Evolutionary conservation across 2,329 filamentous ascomycete genomes (phyloP).

Genomic region (Calonectria fujianensis): DNA sequence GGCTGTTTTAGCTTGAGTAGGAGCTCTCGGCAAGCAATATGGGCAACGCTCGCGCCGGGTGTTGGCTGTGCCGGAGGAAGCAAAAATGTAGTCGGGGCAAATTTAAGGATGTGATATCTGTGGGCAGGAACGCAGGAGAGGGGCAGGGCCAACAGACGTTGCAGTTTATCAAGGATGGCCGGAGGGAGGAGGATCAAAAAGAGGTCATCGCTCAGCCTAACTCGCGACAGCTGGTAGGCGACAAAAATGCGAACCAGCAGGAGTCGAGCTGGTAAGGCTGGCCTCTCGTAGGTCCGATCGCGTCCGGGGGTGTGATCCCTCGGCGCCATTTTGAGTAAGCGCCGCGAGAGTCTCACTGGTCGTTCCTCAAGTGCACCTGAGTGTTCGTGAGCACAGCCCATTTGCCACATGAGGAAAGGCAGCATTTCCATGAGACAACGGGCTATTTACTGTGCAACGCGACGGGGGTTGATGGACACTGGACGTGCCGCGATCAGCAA

Average conservation of each 20-base stretch:
- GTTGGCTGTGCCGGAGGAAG: background rate
- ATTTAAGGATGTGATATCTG: constrained; percentile 10
- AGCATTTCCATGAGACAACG: background rate
- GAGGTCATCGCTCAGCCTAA: constrained; percentile 3
- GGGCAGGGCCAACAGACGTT: background rate
- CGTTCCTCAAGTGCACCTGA: too few relatives aligned
- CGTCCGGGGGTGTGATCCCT: constrained; percentile 7
- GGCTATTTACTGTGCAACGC: background rate
- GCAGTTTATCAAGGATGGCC: background rate
- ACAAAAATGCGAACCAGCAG: constrained; percentile 6
- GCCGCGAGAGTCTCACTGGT: background rate
- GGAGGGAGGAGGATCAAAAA: background rate
- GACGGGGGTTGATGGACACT: background rate
- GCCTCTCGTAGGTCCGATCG: background rate
- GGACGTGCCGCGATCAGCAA: background rate
- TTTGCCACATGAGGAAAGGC: background rate
- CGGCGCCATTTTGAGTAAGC: background rate
- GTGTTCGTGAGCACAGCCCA: background rate
- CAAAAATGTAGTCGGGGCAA: background rate
- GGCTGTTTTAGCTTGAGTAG: background rate
- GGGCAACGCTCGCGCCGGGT: background rate
- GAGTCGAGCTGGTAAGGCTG: background rate
- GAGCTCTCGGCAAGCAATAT: background rate
- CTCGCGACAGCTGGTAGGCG: background rate
- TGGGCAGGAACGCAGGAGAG: background rate